Conservation (phyloP, 768 basidiomycete genomes). For the Lactarius evosmus region DNA sequence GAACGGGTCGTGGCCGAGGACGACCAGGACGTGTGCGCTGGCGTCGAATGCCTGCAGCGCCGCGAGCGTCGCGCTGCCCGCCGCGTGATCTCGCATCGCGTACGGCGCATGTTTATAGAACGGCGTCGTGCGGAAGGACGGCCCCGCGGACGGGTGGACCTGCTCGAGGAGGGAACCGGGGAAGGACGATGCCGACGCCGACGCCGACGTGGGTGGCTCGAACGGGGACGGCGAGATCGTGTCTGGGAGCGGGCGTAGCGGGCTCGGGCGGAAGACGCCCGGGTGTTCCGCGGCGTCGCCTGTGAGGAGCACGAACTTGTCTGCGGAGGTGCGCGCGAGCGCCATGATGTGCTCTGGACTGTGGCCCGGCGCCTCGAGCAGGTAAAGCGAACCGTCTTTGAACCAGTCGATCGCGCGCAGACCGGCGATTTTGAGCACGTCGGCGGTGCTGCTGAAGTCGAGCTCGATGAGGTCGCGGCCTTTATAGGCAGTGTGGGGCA, state of each 20-base stretch:
- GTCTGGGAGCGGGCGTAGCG: background rate
- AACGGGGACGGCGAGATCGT: background rate
- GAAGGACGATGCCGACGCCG: no score
- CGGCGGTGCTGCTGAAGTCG: background rate
- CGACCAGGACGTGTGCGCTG: background rate
- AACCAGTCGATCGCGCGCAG: conserved; percentile 4
- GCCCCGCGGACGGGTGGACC: no score
- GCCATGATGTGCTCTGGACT: background rate
- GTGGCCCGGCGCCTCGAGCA: background rate
- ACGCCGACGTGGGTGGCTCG: no score
- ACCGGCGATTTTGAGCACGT: background rate
- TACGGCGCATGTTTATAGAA: background rate
- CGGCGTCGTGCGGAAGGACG: background rate
- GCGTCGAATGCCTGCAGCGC: background rate
- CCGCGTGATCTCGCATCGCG: background rate
- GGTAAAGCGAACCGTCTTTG: background rate
- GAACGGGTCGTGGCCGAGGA: background rate
- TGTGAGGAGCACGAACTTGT: background rate
- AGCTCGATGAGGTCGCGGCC: background rate
- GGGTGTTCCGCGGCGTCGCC: background rate
- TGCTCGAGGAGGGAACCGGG: background rate
- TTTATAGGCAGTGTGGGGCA: background rate
- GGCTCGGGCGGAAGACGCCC: background rate
- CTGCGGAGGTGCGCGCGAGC: background rate
- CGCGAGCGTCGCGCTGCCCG: background rate